These are phyloP conservation scores for Daldinia grandis DNA, from an alignment of 495 filamentous ascomycete genomes.

Conservation along the genomic window DNA sequence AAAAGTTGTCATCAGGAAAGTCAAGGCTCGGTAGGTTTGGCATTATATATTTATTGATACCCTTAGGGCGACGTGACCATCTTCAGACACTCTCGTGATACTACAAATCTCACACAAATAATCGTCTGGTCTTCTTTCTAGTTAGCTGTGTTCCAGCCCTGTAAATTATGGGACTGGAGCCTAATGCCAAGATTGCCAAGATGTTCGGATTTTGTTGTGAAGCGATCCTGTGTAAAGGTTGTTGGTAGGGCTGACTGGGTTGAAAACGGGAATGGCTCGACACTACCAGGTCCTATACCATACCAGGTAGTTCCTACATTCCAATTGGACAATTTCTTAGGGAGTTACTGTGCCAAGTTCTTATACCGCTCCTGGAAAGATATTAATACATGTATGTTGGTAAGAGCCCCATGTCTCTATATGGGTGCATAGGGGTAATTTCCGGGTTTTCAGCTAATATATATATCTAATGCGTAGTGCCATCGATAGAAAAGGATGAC, in stretches of 20 bases:
- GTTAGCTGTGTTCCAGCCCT: no score
- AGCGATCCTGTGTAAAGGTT: not conserved
- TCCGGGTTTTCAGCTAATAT: not conserved
- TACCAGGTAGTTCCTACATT: not conserved
- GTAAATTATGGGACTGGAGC: not conserved
- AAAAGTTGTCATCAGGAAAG: constrained; percentile 73
- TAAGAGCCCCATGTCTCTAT: not conserved
- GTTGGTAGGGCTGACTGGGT: not conserved
- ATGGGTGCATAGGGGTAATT: not conserved
- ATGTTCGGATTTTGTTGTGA: not conserved
- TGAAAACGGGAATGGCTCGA: no score
- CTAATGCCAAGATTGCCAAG: not conserved
- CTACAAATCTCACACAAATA: not conserved
- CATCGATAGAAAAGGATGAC: constrained; percentile 9
- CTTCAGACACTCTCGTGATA: constrained; percentile 6
- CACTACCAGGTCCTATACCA: not conserved
- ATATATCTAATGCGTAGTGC: not conserved
- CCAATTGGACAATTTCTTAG: not conserved
- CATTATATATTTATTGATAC: constrained; percentile 39
- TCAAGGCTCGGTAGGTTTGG: constrained; percentile 46
- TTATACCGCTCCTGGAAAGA: not conserved
- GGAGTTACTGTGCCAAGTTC: not conserved
- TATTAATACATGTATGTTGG: not conserved
- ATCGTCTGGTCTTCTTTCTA: no score
- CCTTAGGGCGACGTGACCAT: constrained; percentile 31